Percentiles rank a stretch among this genome's conserved stretches.
These are phyloP conservation scores for Barnettozyma sp. DNA, from an alignment of 805 yeast species.

Conservation along the genomic window DNA sequence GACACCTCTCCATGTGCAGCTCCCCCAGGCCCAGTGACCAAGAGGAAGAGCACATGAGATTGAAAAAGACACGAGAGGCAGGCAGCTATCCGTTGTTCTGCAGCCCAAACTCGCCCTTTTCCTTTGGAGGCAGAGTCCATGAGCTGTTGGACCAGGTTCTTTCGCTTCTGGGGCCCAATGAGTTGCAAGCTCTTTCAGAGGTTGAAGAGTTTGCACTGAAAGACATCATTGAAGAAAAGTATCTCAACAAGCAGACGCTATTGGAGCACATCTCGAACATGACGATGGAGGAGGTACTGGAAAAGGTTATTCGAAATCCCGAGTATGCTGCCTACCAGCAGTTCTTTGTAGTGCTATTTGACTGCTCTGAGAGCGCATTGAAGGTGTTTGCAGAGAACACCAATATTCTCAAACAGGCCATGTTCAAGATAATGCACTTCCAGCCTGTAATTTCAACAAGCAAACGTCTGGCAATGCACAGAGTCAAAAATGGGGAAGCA, in stretches of 20 bases:
- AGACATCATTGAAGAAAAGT: neutral
- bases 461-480: neutral
- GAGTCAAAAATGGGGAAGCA: neutral
- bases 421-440: neutral
- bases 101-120: conserved; percentile 1
- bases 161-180: neutral
- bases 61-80: too few relatives aligned
- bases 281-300: conserved; percentile 1
- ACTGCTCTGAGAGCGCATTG: neutral
- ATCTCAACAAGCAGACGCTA: neutral
- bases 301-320: conserved; percentile 2
- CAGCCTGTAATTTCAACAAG: neutral
- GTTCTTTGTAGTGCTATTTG: conserved; percentile 1
- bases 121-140: neutral
- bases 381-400: conserved; percentile 1
- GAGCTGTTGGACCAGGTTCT: neutral
- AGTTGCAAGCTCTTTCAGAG: neutral
- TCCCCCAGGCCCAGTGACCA: too few relatives aligned
- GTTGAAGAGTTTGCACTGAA: neutral
- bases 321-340: neutral
- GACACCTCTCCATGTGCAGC: too few relatives aligned
- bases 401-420: neutral
- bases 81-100: neutral
- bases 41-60: too few relatives aligned
- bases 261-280: neutral